These are phyloP conservation scores for Fusarium mundagurra DNA, from an alignment of 2,329 filamentous ascomycete genomes.

Conservation along the genomic window DNA sequence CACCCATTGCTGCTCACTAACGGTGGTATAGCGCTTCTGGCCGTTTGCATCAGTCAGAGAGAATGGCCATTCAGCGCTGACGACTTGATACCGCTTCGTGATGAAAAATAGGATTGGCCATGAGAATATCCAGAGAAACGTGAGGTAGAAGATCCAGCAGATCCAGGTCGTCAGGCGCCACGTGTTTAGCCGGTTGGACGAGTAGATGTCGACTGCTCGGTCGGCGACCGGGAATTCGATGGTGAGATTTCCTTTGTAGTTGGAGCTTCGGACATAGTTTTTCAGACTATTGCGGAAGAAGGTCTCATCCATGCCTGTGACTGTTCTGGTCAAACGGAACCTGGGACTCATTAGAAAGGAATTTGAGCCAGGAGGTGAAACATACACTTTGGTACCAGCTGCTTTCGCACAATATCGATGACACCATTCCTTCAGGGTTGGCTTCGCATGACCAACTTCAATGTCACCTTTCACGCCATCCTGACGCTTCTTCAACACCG, in stretches of 20 bases:
- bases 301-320: conserved; percentile 22
- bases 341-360: conserved; percentile 7
- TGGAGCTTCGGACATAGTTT: conserved; percentile 18
- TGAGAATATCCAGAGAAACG: conserved; percentile 37
- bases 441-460: conserved; percentile 32
- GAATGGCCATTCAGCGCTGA: conserved; percentile 31
- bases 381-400: conserved; percentile 28
- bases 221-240: conserved; percentile 33
- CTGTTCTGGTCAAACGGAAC: conserved; percentile 27
- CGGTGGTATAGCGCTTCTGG: conserved; percentile 21
- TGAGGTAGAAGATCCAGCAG: conserved; percentile 37
- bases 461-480: conserved; percentile 26
- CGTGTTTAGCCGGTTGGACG: conserved; percentile 20
- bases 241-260: conserved; percentile 28
- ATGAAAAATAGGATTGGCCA: conserved; percentile 34
- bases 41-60: conserved; percentile 5
- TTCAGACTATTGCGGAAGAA: not conserved
- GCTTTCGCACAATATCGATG: conserved; percentile 35
- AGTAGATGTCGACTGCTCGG: conserved; percentile 38
- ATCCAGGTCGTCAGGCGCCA: conserved; percentile 34
- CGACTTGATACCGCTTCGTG: conserved; percentile 33
- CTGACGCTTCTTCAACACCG: conserved; percentile 24
- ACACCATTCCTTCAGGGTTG: conserved; percentile 34
- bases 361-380: fast-evolving
- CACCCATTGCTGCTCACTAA: conserved; percentile 33